Conservation (phyloP, 768 basidiomycete genomes). For the Russula vinacea region DNA sequence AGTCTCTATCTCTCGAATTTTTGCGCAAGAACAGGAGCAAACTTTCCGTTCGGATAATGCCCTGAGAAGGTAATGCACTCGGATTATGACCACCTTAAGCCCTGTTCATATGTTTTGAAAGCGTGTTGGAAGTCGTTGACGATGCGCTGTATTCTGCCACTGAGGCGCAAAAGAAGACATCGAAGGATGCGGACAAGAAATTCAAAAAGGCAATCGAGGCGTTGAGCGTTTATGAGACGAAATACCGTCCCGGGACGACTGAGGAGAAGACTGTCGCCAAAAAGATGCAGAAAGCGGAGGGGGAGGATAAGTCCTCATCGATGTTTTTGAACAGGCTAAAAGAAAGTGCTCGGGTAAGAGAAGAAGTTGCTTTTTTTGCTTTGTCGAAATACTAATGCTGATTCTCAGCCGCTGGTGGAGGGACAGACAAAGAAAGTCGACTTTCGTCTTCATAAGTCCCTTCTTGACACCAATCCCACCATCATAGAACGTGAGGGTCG, state of each 20-base stretch:
- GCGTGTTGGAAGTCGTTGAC: background rate
- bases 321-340: background rate
- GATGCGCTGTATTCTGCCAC: conserved; percentile 7
- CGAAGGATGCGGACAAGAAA: background rate
- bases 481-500: conserved; percentile 3
- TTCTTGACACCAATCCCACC: background rate
- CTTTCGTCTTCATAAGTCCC: conserved; percentile 4
- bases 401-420: background rate
- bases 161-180: background rate
- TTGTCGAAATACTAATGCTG: background rate
- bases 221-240: background rate
- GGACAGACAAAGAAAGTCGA: background rate
- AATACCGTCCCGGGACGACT: background rate
- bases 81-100: background rate
- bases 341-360: background rate
- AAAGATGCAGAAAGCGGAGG: background rate
- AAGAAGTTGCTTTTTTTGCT: too few relatives aligned
- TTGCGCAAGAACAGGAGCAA: background rate
- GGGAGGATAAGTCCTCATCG: background rate
- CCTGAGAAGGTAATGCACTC: conserved; percentile 4
- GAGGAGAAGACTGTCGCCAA: background rate
- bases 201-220: background rate
- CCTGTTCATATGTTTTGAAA: background rate
- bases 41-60: background rate
- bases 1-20: conserved; percentile 9